phyloP scores from a whole-genome alignment of 2,329 filamentous ascomycete species.

The Xylariaceae sp. region DNA sequence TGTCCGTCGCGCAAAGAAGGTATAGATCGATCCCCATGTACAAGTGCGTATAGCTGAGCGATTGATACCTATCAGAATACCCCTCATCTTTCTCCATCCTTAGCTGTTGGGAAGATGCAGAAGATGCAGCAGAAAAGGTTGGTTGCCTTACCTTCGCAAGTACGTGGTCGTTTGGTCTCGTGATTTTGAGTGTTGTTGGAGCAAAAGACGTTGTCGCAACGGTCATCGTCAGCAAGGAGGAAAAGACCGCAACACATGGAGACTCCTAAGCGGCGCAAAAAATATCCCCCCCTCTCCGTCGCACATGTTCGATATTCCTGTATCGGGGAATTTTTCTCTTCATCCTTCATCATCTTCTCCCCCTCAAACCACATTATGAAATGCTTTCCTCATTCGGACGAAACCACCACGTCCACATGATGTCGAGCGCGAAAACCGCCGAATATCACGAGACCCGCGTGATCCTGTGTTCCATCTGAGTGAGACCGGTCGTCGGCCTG shows the following conservation, averaged over 20 bases:
- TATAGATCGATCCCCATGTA: no score
- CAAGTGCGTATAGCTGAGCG: no score
- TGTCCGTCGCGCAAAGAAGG: background rate
- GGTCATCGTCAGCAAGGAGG: no score
- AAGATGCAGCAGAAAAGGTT: constrained; percentile 5
- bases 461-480: background rate
- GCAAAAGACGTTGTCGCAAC: no score
- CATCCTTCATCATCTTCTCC: no score
- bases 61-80: background rate
- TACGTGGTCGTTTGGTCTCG: constrained; percentile 2
- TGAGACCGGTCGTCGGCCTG: background rate
- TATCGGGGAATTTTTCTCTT: no score
- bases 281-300: background rate
- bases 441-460: background rate
- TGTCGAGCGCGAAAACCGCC: background rate
- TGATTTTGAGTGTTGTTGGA: background rate
- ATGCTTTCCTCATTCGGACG: background rate
- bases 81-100: background rate
- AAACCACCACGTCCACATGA: background rate
- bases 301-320: no score
- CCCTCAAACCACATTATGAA: no score
- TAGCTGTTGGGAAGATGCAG: background rate
- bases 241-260: no score
- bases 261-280: background rate
- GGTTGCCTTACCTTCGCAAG: constrained; percentile 1